Evolutionary conservation across 768 basidiomycete species (phyloP), one percentile per base, ranked within the genome.

Genomic region (Leccinum ochraceum): DNA sequence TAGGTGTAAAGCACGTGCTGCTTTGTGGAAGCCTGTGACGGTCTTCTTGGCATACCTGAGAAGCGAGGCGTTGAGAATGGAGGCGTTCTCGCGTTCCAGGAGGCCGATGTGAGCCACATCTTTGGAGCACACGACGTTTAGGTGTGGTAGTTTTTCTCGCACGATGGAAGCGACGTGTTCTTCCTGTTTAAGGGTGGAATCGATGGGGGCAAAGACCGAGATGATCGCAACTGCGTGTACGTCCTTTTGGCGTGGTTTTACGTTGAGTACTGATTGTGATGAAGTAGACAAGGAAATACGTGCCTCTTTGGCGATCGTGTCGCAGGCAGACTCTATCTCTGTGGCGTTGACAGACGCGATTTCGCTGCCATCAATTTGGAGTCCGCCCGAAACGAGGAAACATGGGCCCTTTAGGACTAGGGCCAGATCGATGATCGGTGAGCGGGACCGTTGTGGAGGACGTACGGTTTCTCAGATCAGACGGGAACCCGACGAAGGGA

Each of bases 61-160:
- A 64, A 88, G 80, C 3, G 86, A 83, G 1, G 86, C 86, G 63
- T 88, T 89, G 61, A 88, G 77, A 61, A 89, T 87, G 14, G 85
- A 72, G 0, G 88, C 87, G 58, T 89, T 88, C 67, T 88, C 87
- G 49, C 87, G 79, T 63, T 86, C 84, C 16, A 87, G 71, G 54
- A 88, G 76, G 36, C 85, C 84, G 24, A 86, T 76, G 66, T 83
- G 81, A 8, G 81, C 85, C 46, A 86, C 85, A 56, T 84, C 80
- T 53, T 81, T 80, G 28, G 83, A 83, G 54, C 81, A 80, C 46
- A 85, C 81, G 53, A 86, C 74, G 56, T 84, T 77, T 49, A 77
- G 71, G 52, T 74, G 71, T 9, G 71, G 70, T 39, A 83, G 75
- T 39, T 78, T 70, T 24, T 72, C 75, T 8, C 66, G 67, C 14